These are phyloP conservation scores for Aureobasidium sp. DNA, from an alignment of 2,329 filamentous ascomycete genomes.

Conservation along the genomic window DNA sequence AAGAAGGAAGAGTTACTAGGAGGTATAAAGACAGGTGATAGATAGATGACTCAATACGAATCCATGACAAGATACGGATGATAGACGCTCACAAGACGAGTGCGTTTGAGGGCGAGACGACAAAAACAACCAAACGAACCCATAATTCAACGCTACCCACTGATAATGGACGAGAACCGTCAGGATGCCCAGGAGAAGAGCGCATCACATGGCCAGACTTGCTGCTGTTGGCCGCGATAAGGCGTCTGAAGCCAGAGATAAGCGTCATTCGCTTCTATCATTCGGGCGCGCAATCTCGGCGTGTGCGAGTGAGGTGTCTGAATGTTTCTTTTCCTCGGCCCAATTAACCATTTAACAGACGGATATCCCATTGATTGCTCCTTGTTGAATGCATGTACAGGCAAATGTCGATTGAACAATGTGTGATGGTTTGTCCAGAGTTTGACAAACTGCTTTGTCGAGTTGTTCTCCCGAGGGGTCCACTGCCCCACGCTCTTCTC, in stretches of 20 bases:
- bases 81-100: constrained; percentile 12
- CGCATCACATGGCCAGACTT: constrained; percentile 5
- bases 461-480: not conserved
- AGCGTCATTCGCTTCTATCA: constrained; percentile 6
- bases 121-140: not conserved
- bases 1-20: not conserved
- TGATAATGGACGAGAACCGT: constrained; percentile 7
- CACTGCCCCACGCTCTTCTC: constrained; percentile 5
- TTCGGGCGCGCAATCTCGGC: not conserved
- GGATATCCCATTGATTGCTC: not conserved
- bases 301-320: not conserved
- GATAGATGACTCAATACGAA: constrained; percentile 3
- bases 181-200: constrained; percentile 2
- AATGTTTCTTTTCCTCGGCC: not conserved
- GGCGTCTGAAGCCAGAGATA: constrained; percentile 9
- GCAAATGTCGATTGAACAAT: not conserved
- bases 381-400: not conserved
- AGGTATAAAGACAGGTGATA: not conserved
- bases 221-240: constrained; percentile 14
- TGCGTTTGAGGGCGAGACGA: not conserved
- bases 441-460: constrained; percentile 1
- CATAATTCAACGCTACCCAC: constrained; percentile 6
- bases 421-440: not conserved
- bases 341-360: not conserved
- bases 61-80: constrained; percentile 7